A percentile compares a stretch with the other conserved stretches of the same genome.
These are phyloP conservation scores for Aspergillus sp. DNA, from an alignment of 2,329 filamentous ascomycete species.

Conservation along the genomic window DNA sequence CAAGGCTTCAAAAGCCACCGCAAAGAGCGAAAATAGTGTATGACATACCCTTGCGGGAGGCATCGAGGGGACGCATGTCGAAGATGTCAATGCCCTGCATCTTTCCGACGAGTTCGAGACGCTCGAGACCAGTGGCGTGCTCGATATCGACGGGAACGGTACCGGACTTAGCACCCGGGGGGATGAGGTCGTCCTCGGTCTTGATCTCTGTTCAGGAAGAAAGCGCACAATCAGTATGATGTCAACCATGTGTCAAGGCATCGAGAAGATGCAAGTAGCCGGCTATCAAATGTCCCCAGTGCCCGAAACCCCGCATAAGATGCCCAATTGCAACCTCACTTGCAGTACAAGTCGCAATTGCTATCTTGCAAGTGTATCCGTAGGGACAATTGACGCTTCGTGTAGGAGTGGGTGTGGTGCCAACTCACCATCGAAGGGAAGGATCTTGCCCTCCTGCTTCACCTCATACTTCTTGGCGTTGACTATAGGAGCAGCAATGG, in stretches of 20 bases:
- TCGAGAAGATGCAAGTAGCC: neutral
- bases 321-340: constrained; percentile 10
- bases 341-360: neutral
- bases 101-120: constrained; percentile 98
- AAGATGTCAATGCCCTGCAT: constrained; percentile 98
- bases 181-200: constrained; percentile 76
- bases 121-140: constrained; percentile 95
- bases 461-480: constrained; percentile 45
- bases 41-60: constrained; percentile 75
- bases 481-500: constrained; percentile 26
- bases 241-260: constrained; percentile 13
- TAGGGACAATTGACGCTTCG: constrained; percentile 18
- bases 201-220: constrained; percentile 69
- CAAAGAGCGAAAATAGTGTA: constrained; percentile 5
- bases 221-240: constrained; percentile 14
- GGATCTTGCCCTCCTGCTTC: constrained; percentile 47
- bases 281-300: neutral
- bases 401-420: constrained; percentile 8
- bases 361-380: neutral
- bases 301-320: neutral
- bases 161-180: constrained; percentile 78
- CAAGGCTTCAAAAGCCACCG: neutral
- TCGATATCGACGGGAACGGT: constrained; percentile 91
- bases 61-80: constrained; percentile 95
- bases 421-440: constrained; percentile 49